Percentiles rank a stretch among this genome's conserved stretches.
Evolutionary conservation across 257 asterid genomes (phyloP).

Genomic region (Solanum boliviense): DNA sequence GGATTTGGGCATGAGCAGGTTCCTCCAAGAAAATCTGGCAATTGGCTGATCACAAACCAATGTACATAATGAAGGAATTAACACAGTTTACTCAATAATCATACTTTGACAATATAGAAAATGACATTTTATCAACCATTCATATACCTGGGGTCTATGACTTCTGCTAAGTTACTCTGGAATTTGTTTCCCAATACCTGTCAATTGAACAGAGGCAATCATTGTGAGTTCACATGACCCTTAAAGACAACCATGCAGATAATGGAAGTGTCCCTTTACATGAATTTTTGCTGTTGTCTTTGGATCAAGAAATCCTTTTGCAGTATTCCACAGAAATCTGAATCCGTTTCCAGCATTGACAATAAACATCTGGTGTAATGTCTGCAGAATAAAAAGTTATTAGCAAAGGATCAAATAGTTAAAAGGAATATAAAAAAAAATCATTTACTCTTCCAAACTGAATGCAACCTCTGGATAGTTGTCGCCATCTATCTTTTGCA

Average conservation of each 20-base stretch:
- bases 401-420: conserved; percentile 6
- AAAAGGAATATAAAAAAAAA: background rate
- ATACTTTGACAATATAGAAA: background rate
- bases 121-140: conserved; percentile 5
- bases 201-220: conserved; percentile 2
- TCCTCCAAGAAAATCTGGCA: conserved; percentile 98
- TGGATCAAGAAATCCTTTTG: conserved; percentile 86
- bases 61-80: background rate
- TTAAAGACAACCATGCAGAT: background rate
- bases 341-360: conserved; percentile 95
- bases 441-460: conserved; percentile 3
- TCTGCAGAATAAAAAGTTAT: conserved; percentile 38
- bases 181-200: conserved; percentile 87
- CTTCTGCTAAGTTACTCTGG: conserved; percentile 70
- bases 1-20: conserved; percentile 70
- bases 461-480: conserved; percentile 89
- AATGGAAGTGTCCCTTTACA: conserved; percentile 26
- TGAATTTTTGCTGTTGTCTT: conserved; percentile 79
- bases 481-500: conserved; percentile 90
- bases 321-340: conserved; percentile 71
- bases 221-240: background rate
- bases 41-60: conserved; percentile 48
- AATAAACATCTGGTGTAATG: conserved; percentile 83
- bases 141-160: conserved; percentile 61
- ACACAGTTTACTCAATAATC: background rate